These are phyloP conservation scores for Musa troglodytarum DNA, from an alignment of 176 grass and related monocot genomes.

Conservation along the genomic window DNA sequence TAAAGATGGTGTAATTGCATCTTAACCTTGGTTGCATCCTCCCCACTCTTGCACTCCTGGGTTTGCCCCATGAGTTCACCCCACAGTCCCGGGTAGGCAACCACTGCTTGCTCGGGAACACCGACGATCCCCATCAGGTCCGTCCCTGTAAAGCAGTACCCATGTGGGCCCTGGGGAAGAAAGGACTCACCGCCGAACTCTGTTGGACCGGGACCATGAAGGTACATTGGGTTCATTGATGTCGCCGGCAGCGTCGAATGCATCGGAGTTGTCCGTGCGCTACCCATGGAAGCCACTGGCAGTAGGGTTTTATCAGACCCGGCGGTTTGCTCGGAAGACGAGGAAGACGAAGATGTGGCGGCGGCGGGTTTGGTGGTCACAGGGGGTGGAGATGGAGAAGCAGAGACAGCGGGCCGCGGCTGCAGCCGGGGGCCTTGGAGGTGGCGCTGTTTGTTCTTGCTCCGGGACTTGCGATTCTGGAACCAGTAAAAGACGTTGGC, in stretches of 20 bases:
- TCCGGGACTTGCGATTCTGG: slow-evolving; percentile 97
- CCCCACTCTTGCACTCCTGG: slow-evolving; percentile 26
- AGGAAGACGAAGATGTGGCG: slow-evolving; percentile 46
- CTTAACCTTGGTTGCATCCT: background rate
- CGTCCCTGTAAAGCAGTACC: slow-evolving; percentile 35
- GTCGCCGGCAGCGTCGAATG: slow-evolving; percentile 16
- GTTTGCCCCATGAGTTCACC: slow-evolving; percentile 22
- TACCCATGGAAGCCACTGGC: background rate
- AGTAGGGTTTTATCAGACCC: slow-evolving; percentile 46
- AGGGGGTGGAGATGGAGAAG: background rate
- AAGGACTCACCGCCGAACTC: slow-evolving; percentile 26
- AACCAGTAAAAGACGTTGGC: slow-evolving; percentile 99
- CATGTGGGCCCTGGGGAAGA: slow-evolving; percentile 30
- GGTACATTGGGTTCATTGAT: slow-evolving; percentile 27
- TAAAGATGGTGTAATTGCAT: slow-evolving; percentile 44
- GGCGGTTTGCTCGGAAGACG: slow-evolving; percentile 69
- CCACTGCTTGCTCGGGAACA: background rate
- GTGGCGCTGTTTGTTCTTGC: slow-evolving; percentile 66
- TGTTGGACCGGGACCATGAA: slow-evolving; percentile 1
- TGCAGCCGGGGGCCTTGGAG: slow-evolving; percentile 16
- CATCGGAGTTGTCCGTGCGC: slow-evolving; percentile 14
- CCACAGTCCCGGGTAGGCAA: slow-evolving; percentile 23
- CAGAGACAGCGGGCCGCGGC: slow-evolving; percentile 4
- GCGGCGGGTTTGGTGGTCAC: background rate
- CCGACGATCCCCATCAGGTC: slow-evolving; percentile 40